A percentile compares a stretch with the other conserved stretches of the same genome.
phyloP scores from a whole-genome alignment of 345 rosid species.

The Linum usitatissimum region DNA sequence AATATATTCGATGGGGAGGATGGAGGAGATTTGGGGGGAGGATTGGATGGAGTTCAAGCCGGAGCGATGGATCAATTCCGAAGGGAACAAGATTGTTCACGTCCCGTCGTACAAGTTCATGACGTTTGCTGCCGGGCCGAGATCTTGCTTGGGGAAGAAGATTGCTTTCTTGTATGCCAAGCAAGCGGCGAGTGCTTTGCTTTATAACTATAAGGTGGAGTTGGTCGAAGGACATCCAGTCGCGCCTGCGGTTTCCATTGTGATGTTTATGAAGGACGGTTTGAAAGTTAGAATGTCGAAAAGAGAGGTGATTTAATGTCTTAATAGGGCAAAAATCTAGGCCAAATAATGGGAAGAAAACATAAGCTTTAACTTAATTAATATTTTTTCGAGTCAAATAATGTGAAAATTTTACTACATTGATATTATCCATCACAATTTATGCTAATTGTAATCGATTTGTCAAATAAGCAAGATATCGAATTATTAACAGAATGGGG shows the following conservation, averaged over 20 bases:
- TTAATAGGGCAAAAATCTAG: background rate
- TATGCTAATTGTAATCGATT: too few relatives aligned
- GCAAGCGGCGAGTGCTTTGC: background rate
- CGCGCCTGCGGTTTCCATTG: background rate
- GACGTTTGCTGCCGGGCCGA: background rate
- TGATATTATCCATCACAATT: too few relatives aligned
- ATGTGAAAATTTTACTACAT: too few relatives aligned
- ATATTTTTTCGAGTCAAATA: too few relatives aligned
- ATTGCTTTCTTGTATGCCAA: background rate
- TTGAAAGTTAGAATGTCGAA: background rate
- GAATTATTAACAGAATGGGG: too few relatives aligned
- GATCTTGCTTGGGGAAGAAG: conserved; percentile 4
- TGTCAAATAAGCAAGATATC: too few relatives aligned
- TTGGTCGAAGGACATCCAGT: background rate
- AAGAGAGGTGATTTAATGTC: background rate
- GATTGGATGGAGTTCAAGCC: conserved; percentile 7
- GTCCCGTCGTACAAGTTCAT: conserved; percentile 5
- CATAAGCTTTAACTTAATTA: too few relatives aligned
- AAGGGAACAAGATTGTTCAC: background rate
- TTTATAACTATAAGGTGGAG: background rate
- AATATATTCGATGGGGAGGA: conserved; percentile 3
- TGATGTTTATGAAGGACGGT: background rate
- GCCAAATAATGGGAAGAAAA: background rate
- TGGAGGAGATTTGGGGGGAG: conserved; percentile 7
- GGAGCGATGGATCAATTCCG: background rate